Percentiles rank a stretch among this genome's conserved stretches.
phyloP scores from a whole-genome alignment of 2,329 filamentous ascomycete genomes.

The Colletotrichum eremochloae region DNA sequence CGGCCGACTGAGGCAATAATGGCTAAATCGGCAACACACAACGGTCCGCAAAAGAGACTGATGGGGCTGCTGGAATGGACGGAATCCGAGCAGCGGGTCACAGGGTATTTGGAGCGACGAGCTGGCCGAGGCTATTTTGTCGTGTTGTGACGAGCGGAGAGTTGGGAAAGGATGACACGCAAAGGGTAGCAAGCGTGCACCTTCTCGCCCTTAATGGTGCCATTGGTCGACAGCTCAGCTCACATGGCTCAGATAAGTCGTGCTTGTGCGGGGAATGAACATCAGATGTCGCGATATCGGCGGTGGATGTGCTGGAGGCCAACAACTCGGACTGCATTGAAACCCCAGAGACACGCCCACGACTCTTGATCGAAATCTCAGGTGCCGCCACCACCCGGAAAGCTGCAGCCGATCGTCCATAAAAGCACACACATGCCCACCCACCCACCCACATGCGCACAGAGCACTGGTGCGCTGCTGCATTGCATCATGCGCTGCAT shows the following conservation, averaged over 20 bases:
- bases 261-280: slow-evolving; percentile 31
- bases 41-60: slow-evolving; percentile 20
- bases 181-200: slow-evolving; percentile 24
- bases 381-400: slow-evolving; percentile 12
- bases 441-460: background rate
- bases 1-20: slow-evolving; percentile 30
- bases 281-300: slow-evolving; percentile 41
- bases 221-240: slow-evolving; percentile 12
- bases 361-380: slow-evolving; percentile 14
- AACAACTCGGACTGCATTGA: slow-evolving; percentile 24
- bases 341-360: slow-evolving; percentile 28
- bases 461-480: slow-evolving; percentile 23
- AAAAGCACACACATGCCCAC: background rate
- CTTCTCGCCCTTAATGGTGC: background rate
- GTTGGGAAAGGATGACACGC: slow-evolving; percentile 24
- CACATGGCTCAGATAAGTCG: slow-evolving; percentile 26
- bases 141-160: slow-evolving; percentile 10
- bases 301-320: slow-evolving; percentile 26
- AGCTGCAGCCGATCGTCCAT: slow-evolving; percentile 3
- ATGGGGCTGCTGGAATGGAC: slow-evolving; percentile 6
- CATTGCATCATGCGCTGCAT: slow-evolving; percentile 40
- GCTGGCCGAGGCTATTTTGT: slow-evolving; percentile 24
- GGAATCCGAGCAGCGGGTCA: slow-evolving; percentile 13
- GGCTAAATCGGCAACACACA: slow-evolving; percentile 27
- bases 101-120: slow-evolving; percentile 2